These are phyloP conservation scores for Mycena epipterygia DNA, from an alignment of 768 basidiomycete genomes.

Conservation along the genomic window DNA sequence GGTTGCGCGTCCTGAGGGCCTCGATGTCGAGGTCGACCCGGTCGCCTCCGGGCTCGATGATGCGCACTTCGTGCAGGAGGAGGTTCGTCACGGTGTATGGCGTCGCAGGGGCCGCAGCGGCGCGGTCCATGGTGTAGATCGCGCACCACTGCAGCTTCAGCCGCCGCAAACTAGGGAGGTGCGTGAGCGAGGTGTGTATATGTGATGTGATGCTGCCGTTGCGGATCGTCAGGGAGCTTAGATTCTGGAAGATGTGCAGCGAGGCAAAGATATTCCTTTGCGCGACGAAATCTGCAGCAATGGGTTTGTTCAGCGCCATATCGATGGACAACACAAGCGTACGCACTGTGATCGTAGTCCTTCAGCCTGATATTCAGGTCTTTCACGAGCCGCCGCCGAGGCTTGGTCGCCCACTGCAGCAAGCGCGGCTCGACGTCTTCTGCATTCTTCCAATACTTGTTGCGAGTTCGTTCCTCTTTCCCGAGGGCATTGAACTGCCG, in stretches of 20 bases:
- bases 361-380: background rate
- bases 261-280: background rate
- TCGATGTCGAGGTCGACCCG: background rate
- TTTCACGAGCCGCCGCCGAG: background rate
- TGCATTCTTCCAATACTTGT: background rate
- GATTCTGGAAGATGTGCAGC: background rate
- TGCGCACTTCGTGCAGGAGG: background rate
- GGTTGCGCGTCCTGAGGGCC: background rate
- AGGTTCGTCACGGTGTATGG: background rate
- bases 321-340: background rate
- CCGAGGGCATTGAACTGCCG: background rate
- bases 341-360: background rate
- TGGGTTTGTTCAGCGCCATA: background rate
- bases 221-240: conserved; percentile 3
- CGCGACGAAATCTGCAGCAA: background rate
- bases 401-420: background rate
- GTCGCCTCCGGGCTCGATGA: no score
- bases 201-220: background rate
- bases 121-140: background rate
- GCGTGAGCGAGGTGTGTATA: background rate
- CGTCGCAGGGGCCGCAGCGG: background rate
- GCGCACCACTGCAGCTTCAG: background rate
- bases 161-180: background rate
- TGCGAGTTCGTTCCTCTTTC: background rate
- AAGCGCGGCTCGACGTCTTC: background rate